Evolutionary conservation across 2,329 filamentous ascomycete species (phyloP).

Genomic region (Microcyclospora pomicola): DNA sequence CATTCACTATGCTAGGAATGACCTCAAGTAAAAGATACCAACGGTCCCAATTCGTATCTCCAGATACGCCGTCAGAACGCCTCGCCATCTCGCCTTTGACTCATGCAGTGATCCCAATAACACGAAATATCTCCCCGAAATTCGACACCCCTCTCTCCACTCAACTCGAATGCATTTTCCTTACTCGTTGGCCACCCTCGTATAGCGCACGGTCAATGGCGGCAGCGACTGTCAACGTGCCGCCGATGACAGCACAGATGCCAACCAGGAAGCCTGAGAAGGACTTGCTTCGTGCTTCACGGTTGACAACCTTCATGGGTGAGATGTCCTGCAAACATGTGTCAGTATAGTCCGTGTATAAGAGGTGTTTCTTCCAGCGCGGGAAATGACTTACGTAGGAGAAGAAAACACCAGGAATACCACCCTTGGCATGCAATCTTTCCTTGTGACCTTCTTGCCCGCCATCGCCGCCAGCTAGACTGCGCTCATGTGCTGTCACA

Average conservation of each 20-base stretch:
- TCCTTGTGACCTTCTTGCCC: conserved; percentile 81
- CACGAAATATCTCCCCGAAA: not conserved
- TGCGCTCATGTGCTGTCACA: conserved; percentile 91
- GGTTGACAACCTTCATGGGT: conserved; percentile 98
- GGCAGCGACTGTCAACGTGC: conserved; percentile 88
- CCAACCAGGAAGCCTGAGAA: conserved; percentile 89
- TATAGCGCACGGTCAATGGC: conserved; percentile 85
- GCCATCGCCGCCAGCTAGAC: conserved; percentile 69
- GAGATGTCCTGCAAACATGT: conserved; percentile 56
- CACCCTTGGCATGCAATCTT: conserved; percentile 73
- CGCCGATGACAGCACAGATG: conserved; percentile 85
- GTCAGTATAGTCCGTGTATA: conserved; percentile 32
- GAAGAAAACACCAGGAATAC: conserved; percentile 96
- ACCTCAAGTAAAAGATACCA: too few species aligned
- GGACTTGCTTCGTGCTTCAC: conserved; percentile 76
- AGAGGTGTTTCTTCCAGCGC: conserved; percentile 38
- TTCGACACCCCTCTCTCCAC: not conserved
- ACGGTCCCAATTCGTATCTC: too few species aligned
- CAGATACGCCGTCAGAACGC: not conserved
- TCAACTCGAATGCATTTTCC: conserved; percentile 62
- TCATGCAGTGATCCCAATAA: not conserved
- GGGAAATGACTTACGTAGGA: conserved; percentile 60
- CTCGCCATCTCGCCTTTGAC: not conserved
- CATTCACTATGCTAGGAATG: too few species aligned
- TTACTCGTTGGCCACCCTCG: conserved; percentile 70